Conservation (phyloP, 176 grass and related monocot species). For the Coix lacrymajobi region DNA sequence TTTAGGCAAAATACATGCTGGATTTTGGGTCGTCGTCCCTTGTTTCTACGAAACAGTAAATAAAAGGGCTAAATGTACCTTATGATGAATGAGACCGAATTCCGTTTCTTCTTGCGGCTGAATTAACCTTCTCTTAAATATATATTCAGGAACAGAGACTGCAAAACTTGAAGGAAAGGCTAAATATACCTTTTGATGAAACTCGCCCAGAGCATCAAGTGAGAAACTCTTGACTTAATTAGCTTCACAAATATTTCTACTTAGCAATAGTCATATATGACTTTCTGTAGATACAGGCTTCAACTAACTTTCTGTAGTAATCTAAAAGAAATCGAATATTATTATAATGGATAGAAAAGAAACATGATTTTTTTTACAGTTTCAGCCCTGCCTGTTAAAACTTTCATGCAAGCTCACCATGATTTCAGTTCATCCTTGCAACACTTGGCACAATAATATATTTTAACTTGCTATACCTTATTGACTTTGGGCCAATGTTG, state of each 20-base stretch:
- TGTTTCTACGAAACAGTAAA: not conserved
- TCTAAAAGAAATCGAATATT: not conserved
- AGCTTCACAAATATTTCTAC: not conserved
- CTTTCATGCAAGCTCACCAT: not conserved
- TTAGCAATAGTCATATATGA: not conserved
- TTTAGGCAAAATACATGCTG: not conserved
- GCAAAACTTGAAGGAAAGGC: constrained; percentile 75
- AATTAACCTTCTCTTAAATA: not conserved
- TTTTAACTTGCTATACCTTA: not conserved
- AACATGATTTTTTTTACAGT: not conserved
- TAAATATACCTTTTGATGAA: constrained; percentile 82
- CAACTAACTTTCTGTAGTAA: not conserved
- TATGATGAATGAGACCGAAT: not conserved
- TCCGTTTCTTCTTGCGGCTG: not conserved
- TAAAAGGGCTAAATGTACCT: not conserved
- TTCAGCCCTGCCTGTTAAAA: not conserved
- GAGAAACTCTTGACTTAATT: not conserved
- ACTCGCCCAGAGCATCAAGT: constrained; percentile 71
- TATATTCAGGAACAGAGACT: constrained; percentile 66
- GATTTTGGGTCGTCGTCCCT: not conserved
- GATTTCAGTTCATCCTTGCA: not conserved
- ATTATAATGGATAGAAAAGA: not conserved
- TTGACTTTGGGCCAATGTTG: not conserved
- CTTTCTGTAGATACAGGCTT: not conserved
- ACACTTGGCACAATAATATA: not conserved